Evolutionary conservation across 2,329 filamentous ascomycete species (phyloP).

Genomic region (Hymenoscyphus fraxineus): DNA sequence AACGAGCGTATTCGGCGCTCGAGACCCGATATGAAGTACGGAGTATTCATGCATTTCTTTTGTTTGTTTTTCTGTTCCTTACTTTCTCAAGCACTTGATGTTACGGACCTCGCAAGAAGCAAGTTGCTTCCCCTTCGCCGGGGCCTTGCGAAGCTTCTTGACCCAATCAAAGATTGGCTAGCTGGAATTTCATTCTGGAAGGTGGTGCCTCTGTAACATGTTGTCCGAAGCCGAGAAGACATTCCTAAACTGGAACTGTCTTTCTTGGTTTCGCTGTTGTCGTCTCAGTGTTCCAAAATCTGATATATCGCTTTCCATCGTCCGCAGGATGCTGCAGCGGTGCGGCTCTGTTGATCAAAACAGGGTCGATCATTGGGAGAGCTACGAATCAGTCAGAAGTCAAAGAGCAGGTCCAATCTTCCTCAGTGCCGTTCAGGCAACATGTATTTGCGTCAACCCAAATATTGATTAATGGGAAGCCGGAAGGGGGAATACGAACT

Average conservation of each 20-base stretch:
- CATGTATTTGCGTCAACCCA: not conserved
- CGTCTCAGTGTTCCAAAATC: not conserved
- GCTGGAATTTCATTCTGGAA: not conserved
- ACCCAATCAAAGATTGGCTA: not conserved
- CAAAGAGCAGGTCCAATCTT: not conserved
- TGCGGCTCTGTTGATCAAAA: conserved; percentile 7
- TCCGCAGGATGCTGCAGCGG: conserved; percentile 1
- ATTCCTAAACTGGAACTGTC: not conserved
- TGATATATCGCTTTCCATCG: not conserved
- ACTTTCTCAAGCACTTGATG: not conserved
- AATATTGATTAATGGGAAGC: not conserved
- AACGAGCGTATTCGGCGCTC: not conserved
- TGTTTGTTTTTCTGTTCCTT: not conserved
- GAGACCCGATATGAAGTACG: not conserved
- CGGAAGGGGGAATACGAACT: not conserved
- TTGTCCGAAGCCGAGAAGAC: not conserved
- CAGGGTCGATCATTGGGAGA: conserved; percentile 1
- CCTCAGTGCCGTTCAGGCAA: not conserved
- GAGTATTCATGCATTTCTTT: not conserved
- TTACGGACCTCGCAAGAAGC: not conserved
- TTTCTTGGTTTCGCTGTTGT: not conserved
- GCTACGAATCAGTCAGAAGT: conserved; percentile 7
- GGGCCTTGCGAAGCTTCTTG: not conserved
- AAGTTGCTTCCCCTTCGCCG: not conserved
- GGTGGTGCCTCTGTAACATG: not conserved